Evolutionary conservation across 768 basidiomycete species (phyloP), one percentile per base, ranked within the genome.

Genomic region (Pleurotus djamor): DNA sequence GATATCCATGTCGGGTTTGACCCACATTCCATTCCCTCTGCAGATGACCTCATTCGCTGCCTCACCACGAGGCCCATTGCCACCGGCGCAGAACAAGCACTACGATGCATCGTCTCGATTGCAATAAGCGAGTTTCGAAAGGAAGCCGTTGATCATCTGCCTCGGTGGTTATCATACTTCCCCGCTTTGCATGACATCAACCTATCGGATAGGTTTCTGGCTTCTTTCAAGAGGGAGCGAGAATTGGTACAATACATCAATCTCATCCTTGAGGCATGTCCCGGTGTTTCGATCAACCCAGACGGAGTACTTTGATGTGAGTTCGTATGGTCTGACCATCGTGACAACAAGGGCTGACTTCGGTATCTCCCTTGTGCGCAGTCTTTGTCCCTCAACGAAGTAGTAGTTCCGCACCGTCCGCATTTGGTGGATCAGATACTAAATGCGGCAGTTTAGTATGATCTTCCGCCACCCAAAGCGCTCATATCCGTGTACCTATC

Each of bases 111-210:
- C 44, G 41, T 43, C 6, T 56, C 54, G 12, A 56, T 56, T n/a
- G 54, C 37, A 5, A 56, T 56, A n/a, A 56, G 28, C 35, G 54
- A 56, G 44, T 56, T 41, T 32, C 54, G 54, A 10, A 56, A 56
- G 38, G 54, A 56, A 28, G 54, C 54, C 21, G 54, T 44, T 38
- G 54, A 56, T 33, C 41, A 56, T n/a, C 32, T 56, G 8, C 54
- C 54, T 4, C 54, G 37, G 12, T 56, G 54, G 54, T 41, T 56
- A 17, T 56, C 54, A 9, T 56, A 38, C 54, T 56, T 56, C 41
- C 54, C 54, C 28, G 54, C 54, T 4, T 44, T 56, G 41, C 54
- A 43, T n/a, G 54, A 44, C 43, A 44, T 56, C 54, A 56, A 56
- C n/a, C 35, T 56, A 16, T 56, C 54, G 38, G 54, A 56, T 44